phyloP scores from a whole-genome alignment of 164 flowering plant species.

The Brasenia schreberi region DNA sequence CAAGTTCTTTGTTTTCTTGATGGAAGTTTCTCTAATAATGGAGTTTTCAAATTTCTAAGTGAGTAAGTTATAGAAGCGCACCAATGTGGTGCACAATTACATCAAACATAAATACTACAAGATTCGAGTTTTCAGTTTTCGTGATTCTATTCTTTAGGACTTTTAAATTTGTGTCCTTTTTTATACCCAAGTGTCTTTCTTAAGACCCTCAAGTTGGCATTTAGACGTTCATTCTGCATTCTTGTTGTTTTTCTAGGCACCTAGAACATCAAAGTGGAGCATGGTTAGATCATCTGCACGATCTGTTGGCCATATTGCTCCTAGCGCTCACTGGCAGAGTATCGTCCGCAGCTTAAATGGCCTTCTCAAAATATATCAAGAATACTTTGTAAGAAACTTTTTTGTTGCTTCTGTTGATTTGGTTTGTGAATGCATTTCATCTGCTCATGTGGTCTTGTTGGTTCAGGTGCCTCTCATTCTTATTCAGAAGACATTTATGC shows the following conservation, averaged over 20 bases:
- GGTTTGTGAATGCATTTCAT: background rate
- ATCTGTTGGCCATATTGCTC: conserved; percentile 64
- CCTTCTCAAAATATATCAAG: conserved; percentile 52
- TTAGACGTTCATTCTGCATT: too few relatives aligned
- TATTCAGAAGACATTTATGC: conserved; percentile 54
- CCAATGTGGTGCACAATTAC: too few relatives aligned
- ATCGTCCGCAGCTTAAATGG: conserved; percentile 65
- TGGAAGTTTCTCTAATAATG: too few relatives aligned
- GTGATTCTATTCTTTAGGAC: too few relatives aligned
- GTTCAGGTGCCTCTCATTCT: conserved; percentile 68
- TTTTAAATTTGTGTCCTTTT: too few relatives aligned
- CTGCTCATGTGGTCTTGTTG: background rate
- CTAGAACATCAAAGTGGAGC: conserved; percentile 70
- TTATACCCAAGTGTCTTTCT: too few relatives aligned
- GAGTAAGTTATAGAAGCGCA: too few relatives aligned
- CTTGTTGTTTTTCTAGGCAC: conserved; percentile 43
- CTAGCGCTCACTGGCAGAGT: conserved; percentile 71
- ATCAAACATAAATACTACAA: too few relatives aligned
- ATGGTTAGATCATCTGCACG: conserved; percentile 58
- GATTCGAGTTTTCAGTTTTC: too few relatives aligned
- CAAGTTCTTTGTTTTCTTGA: too few relatives aligned
- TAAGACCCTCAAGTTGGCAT: too few relatives aligned
- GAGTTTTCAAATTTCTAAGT: too few relatives aligned
- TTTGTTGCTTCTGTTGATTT: background rate
- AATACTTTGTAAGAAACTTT: conserved; percentile 35